A percentile compares a stretch with the other conserved stretches of the same genome.
phyloP scores from a whole-genome alignment of 2,329 filamentous ascomycete genomes.

The Metarhizium sp. region DNA sequence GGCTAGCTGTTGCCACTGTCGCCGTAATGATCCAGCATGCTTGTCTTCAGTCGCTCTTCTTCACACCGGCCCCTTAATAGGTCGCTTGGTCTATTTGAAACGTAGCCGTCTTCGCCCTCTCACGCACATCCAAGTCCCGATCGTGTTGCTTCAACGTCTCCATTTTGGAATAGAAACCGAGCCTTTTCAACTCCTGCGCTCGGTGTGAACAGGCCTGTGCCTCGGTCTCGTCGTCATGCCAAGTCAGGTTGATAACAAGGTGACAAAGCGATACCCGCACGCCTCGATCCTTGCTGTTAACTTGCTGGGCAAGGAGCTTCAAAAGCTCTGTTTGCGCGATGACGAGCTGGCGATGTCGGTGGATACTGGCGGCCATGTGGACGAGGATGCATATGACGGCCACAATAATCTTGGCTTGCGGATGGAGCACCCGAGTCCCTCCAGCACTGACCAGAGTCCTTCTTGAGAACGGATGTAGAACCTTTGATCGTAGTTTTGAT shows the following conservation, averaged over 20 bases:
- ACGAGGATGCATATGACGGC: conserved; percentile 75
- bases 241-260: conserved; percentile 78
- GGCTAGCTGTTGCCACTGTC: background rate
- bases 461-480: conserved; percentile 43
- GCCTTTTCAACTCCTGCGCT: conserved; percentile 55
- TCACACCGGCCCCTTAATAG: conserved; percentile 7
- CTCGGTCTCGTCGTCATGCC: conserved; percentile 67
- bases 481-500: conserved; percentile 61
- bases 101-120: conserved; percentile 71
- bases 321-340: conserved; percentile 70
- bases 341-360: conserved; percentile 68
- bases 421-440: conserved; percentile 43
- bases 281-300: conserved; percentile 60
- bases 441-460: conserved; percentile 22
- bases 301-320: conserved; percentile 61
- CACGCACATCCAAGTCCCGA: conserved; percentile 68
- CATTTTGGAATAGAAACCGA: conserved; percentile 63
- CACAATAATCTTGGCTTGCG: conserved; percentile 61
- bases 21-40: background rate
- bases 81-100: conserved; percentile 54
- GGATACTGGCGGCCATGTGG: conserved; percentile 75
- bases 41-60: background rate
- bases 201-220: conserved; percentile 55
- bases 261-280: conserved; percentile 75
- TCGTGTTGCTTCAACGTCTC: conserved; percentile 55